Base-by-base conservation (phyloP, 371 early-diverging fungal species). In the Thermomucor indicae-seudaticae region DNA sequence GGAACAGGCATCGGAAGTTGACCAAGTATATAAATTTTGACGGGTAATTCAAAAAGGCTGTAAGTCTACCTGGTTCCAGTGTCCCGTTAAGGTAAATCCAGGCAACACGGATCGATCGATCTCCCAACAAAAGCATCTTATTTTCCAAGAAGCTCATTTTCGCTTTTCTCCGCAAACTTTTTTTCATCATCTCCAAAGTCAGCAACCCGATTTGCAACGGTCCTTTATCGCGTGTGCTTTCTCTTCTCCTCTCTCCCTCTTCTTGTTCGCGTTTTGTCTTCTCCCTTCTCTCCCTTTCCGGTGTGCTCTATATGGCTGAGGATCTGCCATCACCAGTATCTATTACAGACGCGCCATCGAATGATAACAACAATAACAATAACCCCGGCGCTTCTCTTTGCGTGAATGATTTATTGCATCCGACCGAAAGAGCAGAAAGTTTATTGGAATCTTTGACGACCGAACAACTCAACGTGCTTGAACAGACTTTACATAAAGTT, bases 391-490 rank as follows among this genome's bases (percentile, higher is more conserved):
- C n/a, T n/a, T n/a, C n/a, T n/a, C n/a, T n/a, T n/a, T n/a, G n/a
- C n/a, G n/a, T n/a, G n/a, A n/a, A 62, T 28, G 72, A 71, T 47
- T 63, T 71, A 19, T 47, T 67, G 17, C 44, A 60, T 43, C 65
- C 72, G 37, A 65, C 64, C 27, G 65, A 65, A 38, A 51, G 48
- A 23, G 65, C 72, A 16, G 67, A 71, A 41, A 54, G 46, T 3
- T 50, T 71, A 24, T 24, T 71, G 51, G 65, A 64, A 39, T 50
- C 57, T 2, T 46, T 71, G 39, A 67, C 72, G 17, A 57, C 53
- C 23, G 72, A 71, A 39, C 67, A 71, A 55, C 45, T 71, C 40
- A 58, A 37, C 47, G 46, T 64, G 3, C 64, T 71, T 30, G 67
- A 71, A 54, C 56, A 60, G 24, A 59, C 72, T n/a, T 51, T 71